Conservation (phyloP, 2,329 filamentous ascomycete species). For the Fusarium oligoseptatum region DNA sequence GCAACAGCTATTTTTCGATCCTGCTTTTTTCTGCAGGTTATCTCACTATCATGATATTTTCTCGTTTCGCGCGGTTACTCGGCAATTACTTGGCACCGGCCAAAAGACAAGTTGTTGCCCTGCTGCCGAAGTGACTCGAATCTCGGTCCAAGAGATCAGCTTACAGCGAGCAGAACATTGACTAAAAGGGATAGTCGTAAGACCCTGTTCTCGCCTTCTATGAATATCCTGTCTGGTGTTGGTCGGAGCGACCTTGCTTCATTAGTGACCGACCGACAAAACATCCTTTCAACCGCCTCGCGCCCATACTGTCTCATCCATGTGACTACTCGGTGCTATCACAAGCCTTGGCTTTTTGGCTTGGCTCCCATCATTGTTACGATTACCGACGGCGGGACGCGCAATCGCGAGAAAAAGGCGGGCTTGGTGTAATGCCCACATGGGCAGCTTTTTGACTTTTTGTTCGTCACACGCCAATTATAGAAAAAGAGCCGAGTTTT, state of each 20-base stretch:
- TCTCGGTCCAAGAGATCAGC: background rate
- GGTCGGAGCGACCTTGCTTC: background rate
- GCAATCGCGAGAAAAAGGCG: conserved; percentile 9
- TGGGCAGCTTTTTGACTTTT: background rate
- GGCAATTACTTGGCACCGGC: conserved; percentile 21
- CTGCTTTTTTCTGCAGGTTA: conserved; percentile 2
- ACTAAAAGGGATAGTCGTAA: background rate
- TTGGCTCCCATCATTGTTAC: conserved; percentile 23
- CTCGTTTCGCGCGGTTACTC: conserved; percentile 28
- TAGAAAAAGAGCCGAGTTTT: conserved; percentile 5
- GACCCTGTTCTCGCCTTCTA: background rate
- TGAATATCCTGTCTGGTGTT: background rate
- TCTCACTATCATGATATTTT: conserved; percentile 5
- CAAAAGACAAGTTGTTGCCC: background rate
- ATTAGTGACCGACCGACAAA: background rate
- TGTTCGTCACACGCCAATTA: conserved; percentile 11
- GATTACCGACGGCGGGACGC: conserved; percentile 1
- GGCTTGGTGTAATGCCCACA: background rate
- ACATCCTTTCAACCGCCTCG: background rate
- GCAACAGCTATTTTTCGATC: conserved; percentile 13
- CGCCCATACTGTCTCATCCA: conserved; percentile 8
- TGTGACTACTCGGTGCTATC: conserved; percentile 5
- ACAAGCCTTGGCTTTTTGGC: conserved; percentile 19
- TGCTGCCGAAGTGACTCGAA: background rate
- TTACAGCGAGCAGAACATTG: background rate